Evolutionary conservation across 2,329 filamentous ascomycete species (phyloP).

Genomic region (Zasmidium cellare): DNA sequence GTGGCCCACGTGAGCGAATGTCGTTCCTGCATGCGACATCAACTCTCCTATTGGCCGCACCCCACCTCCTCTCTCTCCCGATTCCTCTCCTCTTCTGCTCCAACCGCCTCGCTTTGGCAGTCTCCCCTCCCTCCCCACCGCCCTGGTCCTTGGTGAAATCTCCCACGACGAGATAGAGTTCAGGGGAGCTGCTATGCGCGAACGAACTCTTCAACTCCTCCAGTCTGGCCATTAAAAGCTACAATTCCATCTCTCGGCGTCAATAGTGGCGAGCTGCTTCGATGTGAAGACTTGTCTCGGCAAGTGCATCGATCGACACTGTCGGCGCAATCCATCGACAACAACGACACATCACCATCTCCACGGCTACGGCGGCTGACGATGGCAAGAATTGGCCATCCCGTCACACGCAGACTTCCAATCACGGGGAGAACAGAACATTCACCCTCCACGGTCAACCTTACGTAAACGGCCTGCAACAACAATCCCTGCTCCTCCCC

Average conservation of each 20-base stretch:
- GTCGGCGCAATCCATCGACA: background rate
- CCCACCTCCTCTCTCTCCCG: background rate
- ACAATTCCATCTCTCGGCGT: no score
- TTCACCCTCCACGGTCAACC: background rate
- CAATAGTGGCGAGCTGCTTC: background rate
- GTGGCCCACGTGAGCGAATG: background rate
- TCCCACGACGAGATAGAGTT: background rate
- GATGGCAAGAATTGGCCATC: background rate
- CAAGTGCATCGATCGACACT: slow-evolving; percentile 4
- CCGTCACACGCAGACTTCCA: slow-evolving; percentile 6
- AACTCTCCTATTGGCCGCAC: background rate
- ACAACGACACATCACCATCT: background rate
- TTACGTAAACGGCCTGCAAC: background rate
- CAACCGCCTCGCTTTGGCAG: background rate
- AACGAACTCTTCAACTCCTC: background rate
- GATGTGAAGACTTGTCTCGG: slow-evolving; percentile 6
- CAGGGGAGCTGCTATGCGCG: background rate
- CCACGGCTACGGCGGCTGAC: background rate
- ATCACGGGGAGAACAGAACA: background rate
- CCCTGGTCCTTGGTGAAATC: background rate
- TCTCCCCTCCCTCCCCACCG: background rate
- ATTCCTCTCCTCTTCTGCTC: background rate
- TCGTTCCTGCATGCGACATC: background rate
- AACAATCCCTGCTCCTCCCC: background rate
- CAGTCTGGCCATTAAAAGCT: background rate